Conservation (phyloP, 495 filamentous ascomycete genomes). For the Aspergillus cavernicola region DNA sequence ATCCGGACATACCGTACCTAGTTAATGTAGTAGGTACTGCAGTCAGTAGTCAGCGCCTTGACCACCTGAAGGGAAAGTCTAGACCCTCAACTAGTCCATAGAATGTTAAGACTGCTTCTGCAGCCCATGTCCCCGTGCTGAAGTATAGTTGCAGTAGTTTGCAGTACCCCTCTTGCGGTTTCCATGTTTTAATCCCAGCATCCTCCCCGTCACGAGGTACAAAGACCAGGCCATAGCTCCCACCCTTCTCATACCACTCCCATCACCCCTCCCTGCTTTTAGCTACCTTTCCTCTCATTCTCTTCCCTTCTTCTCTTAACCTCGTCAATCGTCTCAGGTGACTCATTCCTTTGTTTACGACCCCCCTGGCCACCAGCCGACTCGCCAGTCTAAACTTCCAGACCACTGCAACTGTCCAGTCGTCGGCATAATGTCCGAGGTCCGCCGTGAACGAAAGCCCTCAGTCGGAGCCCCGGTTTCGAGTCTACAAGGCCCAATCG, state of each 20-base stretch:
- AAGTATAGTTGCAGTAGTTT: too few relatives aligned
- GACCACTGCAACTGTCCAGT: neutral
- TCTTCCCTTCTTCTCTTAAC: constrained; percentile 1
- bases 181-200: constrained; percentile 15
- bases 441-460: constrained; percentile 61
- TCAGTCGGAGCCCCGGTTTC: constrained; percentile 78
- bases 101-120: neutral
- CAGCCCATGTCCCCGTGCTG: constrained; percentile 10
- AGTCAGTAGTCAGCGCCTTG: neutral
- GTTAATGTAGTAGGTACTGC: too few relatives aligned
- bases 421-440: constrained; percentile 17
- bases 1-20: too few relatives aligned
- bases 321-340: neutral
- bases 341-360: neutral
- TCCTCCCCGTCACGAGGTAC: constrained; percentile 10
- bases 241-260: constrained; percentile 15
- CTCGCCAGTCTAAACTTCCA: neutral
- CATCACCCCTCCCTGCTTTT: constrained; percentile 9
- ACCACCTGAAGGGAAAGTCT: constrained; percentile 1
- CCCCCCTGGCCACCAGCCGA: neutral
- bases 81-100: neutral
- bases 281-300: constrained; percentile 12
- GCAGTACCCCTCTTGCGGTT: constrained; percentile 8
- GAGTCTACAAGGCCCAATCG: constrained; percentile 76
- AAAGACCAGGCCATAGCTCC: constrained; percentile 4